Base-by-base conservation (phyloP, 768 basidiomycete species). In the Rhizopogon vulgaris region DNA sequence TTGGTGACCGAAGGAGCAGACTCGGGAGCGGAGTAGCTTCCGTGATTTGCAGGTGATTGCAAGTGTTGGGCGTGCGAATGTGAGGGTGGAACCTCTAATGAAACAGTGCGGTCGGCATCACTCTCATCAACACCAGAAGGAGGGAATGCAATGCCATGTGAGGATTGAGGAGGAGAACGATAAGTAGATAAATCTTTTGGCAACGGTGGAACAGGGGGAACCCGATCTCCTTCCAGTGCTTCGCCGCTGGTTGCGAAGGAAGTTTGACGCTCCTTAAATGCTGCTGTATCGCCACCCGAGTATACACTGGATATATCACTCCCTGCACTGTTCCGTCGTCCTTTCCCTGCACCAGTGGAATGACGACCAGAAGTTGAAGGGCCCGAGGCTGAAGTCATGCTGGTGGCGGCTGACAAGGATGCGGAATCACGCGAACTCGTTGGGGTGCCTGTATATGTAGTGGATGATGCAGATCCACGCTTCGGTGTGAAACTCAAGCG, bases 171-270 rank as follows among this genome's bases (percentile, higher is more conserved):
- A 22, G 86, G 86, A 1, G 86, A 84, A 48, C 82, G 83, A 70
- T 83, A 89, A 18, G 70, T 81, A n/a, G 85, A 83, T 50, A 93
- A 68, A 61, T 93, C 90, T 71, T 96, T 94, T 39, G 93, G 93
- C 25, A 96, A 72, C 36, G 93, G 94, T 34, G 93, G 94, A 3
- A 95, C 92, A 25, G 93, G 93, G 15, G 94, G 94, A n/a, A 96
- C 94, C 52, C 72, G 61, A 53, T 72, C 71, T 58, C 81, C 82
- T 52, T 89, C 87, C 39, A 71, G 66, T 39, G 69, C 68, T 55
- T 92, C 88, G 45, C 75, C 78, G 57, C 77, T 79, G 47, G 71
- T 70, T 41, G 78, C 80, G 51, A 85, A 73, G 22, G 75, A 80
- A 48, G 82, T 80, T 40, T 76, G 80, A 41, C 87, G 83, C 61